Conservation (phyloP, 1,284 basidiomycete species). For the Cutaneotrichosporon mucoides region DNA sequence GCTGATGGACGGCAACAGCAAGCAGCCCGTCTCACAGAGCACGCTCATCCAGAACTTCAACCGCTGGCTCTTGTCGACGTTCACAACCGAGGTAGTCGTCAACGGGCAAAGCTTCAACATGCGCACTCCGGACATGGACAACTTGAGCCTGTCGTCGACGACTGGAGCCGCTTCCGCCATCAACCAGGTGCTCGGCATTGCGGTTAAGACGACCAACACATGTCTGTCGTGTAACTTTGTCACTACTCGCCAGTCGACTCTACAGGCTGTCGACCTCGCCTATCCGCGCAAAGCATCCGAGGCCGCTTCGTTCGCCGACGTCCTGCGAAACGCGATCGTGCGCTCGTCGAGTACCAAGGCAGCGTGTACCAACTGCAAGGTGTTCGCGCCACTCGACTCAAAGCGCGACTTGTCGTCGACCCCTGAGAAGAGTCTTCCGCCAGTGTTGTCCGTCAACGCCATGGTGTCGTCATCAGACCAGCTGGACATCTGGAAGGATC, state of each 20-base stretch:
- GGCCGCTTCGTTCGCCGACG: slow-evolving; percentile 56
- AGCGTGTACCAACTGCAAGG: slow-evolving; percentile 77
- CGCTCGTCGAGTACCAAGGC: slow-evolving; percentile 80
- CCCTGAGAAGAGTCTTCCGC: slow-evolving; percentile 60
- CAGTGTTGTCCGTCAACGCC: slow-evolving; percentile 84
- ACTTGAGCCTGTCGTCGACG: slow-evolving; percentile 25
- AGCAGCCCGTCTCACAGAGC: slow-evolving; percentile 67
- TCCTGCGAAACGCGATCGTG: slow-evolving; percentile 71
- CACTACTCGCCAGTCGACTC: slow-evolving; percentile 66
- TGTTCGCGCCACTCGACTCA: slow-evolving; percentile 67
- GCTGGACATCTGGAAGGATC: slow-evolving; percentile 72
- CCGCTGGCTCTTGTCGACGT: slow-evolving; percentile 69
- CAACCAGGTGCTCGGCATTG: slow-evolving; percentile 74
- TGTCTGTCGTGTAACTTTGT: slow-evolving; percentile 72
- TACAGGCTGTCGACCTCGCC: slow-evolving; percentile 78
- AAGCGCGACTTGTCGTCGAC: slow-evolving; percentile 63
- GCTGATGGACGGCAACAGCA: slow-evolving; percentile 80
- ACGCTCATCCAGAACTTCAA: slow-evolving; percentile 93
- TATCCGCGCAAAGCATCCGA: slow-evolving; percentile 52
- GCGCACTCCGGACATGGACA: slow-evolving; percentile 8
- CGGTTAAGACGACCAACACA: slow-evolving; percentile 66
- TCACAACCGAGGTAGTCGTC: slow-evolving; percentile 37
- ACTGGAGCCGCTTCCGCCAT: slow-evolving; percentile 54
- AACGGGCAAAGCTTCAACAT: slow-evolving; percentile 34
- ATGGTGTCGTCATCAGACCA: slow-evolving; percentile 73